Percentiles rank a stretch among this genome's conserved stretches.
Evolutionary conservation across 495 filamentous ascomycete genomes (phyloP).

Genomic region (Hypoxylon fuscum): DNA sequence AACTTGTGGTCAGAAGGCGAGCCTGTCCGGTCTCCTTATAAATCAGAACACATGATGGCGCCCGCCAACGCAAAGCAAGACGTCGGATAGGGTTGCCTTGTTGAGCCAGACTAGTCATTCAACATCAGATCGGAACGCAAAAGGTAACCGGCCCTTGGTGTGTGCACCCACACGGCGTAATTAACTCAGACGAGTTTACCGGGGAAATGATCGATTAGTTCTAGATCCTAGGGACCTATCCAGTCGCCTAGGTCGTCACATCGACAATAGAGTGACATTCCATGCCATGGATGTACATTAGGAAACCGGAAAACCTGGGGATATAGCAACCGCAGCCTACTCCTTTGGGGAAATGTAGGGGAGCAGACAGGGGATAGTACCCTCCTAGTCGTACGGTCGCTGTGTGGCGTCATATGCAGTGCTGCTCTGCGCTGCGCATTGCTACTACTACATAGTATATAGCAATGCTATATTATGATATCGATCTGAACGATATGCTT

Average conservation of each 20-base stretch:
- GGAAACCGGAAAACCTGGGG: slow-evolving; percentile 38
- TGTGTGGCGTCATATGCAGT: slow-evolving; percentile 36
- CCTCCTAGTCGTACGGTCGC: slow-evolving; percentile 28
- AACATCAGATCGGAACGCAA: slow-evolving; percentile 31
- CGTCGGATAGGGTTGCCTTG: slow-evolving; percentile 36
- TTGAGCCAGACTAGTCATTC: slow-evolving; percentile 29
- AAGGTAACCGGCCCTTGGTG: slow-evolving; percentile 17
- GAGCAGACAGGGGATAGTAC: neutral
- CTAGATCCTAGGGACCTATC: slow-evolving; percentile 35
- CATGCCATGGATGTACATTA: slow-evolving; percentile 17
- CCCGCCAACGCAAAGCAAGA: slow-evolving; percentile 21
- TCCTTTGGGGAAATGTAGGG: slow-evolving; percentile 7
- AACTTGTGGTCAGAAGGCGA: slow-evolving; percentile 18
- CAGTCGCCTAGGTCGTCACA: slow-evolving; percentile 35
- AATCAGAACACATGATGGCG: slow-evolving; percentile 10
- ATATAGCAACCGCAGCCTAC: slow-evolving; percentile 12
- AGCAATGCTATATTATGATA: slow-evolving; percentile 6
- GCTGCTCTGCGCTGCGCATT: slow-evolving; percentile 9
- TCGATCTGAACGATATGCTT: slow-evolving; percentile 11
- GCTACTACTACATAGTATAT: slow-evolving; percentile 21
- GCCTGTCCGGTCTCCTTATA: slow-evolving; percentile 20
- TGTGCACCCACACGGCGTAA: slow-evolving; percentile 36
- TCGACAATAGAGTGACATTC: slow-evolving; percentile 26
- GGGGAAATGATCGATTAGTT: slow-evolving; percentile 36
- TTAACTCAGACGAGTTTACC: slow-evolving; percentile 38